phyloP scores from a whole-genome alignment of 2,329 filamentous ascomycete genomes.

The Amphichorda felina region DNA sequence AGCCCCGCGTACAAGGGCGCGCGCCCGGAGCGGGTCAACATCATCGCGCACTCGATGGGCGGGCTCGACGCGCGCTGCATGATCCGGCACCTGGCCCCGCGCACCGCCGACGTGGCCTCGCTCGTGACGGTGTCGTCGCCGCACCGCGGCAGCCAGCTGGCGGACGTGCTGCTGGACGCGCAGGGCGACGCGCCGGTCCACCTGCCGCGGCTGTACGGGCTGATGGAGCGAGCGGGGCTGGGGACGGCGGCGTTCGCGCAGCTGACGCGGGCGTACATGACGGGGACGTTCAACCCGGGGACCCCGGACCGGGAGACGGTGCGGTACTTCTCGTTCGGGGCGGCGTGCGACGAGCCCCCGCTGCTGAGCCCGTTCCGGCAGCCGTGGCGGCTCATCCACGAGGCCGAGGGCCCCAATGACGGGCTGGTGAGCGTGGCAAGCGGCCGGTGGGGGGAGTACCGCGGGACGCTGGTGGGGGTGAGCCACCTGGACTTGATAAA shows the following conservation, averaged over 20 bases:
- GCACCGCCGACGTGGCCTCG: conserved; percentile 32
- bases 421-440: conserved; percentile 56
- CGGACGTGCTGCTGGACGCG: conserved; percentile 37
- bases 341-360: conserved; percentile 33
- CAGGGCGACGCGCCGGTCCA: conserved; percentile 25
- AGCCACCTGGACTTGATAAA: conserved; percentile 57
- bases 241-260: conserved; percentile 50
- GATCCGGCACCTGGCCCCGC: conserved; percentile 42
- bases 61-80: conserved; percentile 55
- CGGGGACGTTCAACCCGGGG: conserved; percentile 43
- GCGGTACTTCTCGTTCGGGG: conserved; percentile 52
- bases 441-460: conserved; percentile 50
- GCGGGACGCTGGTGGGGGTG: conserved; percentile 49
- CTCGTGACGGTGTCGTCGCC: conserved; percentile 44
- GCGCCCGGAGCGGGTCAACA: conserved; percentile 47
- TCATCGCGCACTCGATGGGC: conserved; percentile 61
- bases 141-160: conserved; percentile 42
- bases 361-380: conserved; percentile 52
- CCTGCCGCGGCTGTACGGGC: conserved; percentile 41
- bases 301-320: conserved; percentile 40
- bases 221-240: conserved; percentile 38
- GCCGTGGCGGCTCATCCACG: conserved; percentile 36
- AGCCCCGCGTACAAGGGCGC: conserved; percentile 4
- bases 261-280: conserved; percentile 47
- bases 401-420: conserved; percentile 48